Evolutionary conservation across 805 yeast species (phyloP).

Genomic region (Lachancea sp.): DNA sequence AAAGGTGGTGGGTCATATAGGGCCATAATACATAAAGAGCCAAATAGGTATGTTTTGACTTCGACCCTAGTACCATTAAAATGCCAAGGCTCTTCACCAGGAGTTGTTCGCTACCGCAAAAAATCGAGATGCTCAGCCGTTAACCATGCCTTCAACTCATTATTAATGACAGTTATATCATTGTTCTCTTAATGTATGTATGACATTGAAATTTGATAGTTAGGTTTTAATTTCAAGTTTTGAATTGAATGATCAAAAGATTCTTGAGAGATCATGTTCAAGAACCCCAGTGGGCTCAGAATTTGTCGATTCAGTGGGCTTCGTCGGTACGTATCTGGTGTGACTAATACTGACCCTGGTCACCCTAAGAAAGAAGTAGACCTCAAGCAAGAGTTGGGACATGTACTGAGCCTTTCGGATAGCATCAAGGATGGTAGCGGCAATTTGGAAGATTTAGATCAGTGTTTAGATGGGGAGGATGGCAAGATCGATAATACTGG

Average conservation of each 20-base stretch:
- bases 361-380: neutral
- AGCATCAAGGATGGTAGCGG: conserved; percentile 1
- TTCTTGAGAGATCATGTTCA: neutral
- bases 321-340: neutral
- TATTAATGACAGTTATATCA: no score
- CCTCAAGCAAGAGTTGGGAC: conserved; percentile 4
- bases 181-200: neutral
- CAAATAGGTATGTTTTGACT: no score
- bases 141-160: no score
- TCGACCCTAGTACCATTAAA: no score
- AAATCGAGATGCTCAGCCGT: no score
- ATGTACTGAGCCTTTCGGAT: conserved; percentile 3
- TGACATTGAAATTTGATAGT: neutral
- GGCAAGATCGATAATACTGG: neutral
- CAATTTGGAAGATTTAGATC: neutral
- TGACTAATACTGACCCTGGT: neutral
- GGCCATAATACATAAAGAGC: no score
- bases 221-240: neutral
- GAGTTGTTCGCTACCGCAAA: no score
- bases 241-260: neutral
- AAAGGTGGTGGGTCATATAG: no score
- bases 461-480: neutral
- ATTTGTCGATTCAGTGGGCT: neutral
- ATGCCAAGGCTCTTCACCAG: no score
- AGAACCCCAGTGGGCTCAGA: neutral